Conservation (phyloP, 2,329 filamentous ascomycete genomes). For the Diplodia mutila region DNA sequence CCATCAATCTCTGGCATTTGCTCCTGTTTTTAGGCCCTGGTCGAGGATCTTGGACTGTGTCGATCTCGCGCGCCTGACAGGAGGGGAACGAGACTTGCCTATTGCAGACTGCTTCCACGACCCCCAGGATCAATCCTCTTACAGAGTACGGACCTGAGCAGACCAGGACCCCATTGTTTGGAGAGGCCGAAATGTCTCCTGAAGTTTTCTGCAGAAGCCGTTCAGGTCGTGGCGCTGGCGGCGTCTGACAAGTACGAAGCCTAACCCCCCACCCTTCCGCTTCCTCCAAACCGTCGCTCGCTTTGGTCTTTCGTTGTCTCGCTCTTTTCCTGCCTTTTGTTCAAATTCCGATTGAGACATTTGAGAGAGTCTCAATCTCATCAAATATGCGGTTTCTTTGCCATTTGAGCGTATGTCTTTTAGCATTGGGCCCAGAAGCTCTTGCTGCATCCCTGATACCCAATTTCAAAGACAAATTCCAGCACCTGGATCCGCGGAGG, state of each 20-base stretch:
- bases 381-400: neutral
- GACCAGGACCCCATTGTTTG: neutral
- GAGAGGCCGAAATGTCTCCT: neutral
- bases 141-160: neutral
- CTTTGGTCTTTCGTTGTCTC: neutral
- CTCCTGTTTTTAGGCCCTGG: neutral
- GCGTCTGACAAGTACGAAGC: neutral
- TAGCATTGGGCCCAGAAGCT: neutral
- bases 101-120: neutral
- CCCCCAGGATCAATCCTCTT: neutral
- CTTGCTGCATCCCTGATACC: neutral
- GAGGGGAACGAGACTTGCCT: neutral
- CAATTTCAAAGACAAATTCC: neutral
- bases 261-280: neutral
- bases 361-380: neutral
- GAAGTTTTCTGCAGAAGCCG: no score
- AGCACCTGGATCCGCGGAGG: neutral
- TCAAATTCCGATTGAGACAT: neutral
- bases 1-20: neutral
- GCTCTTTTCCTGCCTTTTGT: neutral
- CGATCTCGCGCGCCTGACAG: neutral
- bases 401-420: conserved; percentile 10
- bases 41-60: neutral
- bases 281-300: neutral
- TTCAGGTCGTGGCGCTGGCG: neutral